Conservation (phyloP, 2,329 filamentous ascomycete genomes). For the Xylariomycetidae sp. region DNA sequence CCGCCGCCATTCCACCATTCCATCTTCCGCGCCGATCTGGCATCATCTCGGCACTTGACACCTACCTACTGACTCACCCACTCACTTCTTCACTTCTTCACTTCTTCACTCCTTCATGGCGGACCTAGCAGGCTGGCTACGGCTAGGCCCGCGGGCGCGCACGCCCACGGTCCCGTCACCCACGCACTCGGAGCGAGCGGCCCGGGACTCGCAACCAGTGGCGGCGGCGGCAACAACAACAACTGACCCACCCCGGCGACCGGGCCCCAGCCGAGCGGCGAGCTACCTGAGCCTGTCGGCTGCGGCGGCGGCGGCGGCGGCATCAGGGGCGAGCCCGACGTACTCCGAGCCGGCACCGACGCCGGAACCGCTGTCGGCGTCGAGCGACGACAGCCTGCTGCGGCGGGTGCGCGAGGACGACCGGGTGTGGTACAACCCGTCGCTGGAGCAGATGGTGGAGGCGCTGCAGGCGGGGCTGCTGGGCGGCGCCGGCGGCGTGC, state of each 20-base stretch:
- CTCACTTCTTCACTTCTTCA: no score
- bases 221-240: neutral
- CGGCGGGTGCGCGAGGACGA: slow-evolving; percentile 20
- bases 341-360: slow-evolving; percentile 7
- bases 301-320: slow-evolving; percentile 7
- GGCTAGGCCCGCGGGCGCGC: slow-evolving; percentile 16
- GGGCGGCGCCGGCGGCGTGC: slow-evolving; percentile 32
- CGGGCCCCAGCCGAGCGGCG: slow-evolving; percentile 13
- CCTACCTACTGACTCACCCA: no score
- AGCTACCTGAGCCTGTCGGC: slow-evolving; percentile 16
- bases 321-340: no score
- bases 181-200: slow-evolving; percentile 4
- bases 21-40: no score
- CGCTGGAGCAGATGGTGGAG: slow-evolving; percentile 38
- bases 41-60: no score
- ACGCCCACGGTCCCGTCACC: slow-evolving; percentile 13
- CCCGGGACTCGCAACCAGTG: slow-evolving; percentile 2
- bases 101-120: slow-evolving; percentile 1
- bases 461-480: slow-evolving; percentile 33
- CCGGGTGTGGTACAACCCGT: slow-evolving; percentile 33
- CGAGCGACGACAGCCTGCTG: slow-evolving; percentile 3
- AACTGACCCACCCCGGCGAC: slow-evolving; percentile 6
- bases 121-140: slow-evolving; percentile 17
- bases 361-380: slow-evolving; percentile 5
- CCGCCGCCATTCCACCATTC: no score